A percentile compares a stretch with the other conserved stretches of the same genome.
phyloP scores from a whole-genome alignment of 768 basidiomycete species.

The Tulasnella sp. region DNA sequence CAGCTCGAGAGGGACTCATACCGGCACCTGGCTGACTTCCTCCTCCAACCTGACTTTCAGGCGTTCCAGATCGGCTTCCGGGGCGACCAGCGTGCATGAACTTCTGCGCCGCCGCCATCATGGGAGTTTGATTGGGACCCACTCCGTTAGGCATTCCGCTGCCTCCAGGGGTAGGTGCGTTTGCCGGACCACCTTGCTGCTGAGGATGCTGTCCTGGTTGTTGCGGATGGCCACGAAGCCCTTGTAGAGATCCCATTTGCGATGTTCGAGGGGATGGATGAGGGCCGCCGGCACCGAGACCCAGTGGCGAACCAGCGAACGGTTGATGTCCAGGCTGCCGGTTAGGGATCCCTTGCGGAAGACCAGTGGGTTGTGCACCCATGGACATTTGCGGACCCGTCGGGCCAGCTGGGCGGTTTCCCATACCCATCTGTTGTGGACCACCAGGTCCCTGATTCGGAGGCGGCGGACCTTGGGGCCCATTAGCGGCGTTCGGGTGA shows the following conservation, averaged over 20 bases:
- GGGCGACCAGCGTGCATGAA: background rate
- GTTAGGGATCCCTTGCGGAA: background rate
- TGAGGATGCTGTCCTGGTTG: background rate
- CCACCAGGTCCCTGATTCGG: background rate
- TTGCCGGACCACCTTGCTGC: background rate
- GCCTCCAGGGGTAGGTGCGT: slow-evolving; percentile 1
- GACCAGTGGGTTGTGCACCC: background rate
- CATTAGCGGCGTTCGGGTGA: slow-evolving; percentile 2
- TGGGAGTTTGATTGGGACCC: background rate
- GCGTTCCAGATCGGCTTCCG: slow-evolving; percentile 7
- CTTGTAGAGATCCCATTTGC: background rate
- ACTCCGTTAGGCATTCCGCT: background rate
- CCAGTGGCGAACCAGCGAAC: slow-evolving; percentile 7
- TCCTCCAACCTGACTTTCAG: background rate
- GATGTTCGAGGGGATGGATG: background rate
- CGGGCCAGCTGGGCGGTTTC: slow-evolving; percentile 5
- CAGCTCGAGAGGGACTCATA: slow-evolving; percentile 21
- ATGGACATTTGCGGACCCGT: background rate
- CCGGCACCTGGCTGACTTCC: background rate
- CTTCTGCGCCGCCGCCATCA: slow-evolving; percentile 12
- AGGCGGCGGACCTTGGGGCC: background rate
- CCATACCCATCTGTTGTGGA: background rate
- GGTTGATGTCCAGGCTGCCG: background rate
- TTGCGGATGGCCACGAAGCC: background rate
- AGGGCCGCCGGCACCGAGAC: background rate